Evolutionary conservation across 495 filamentous ascomycete species (phyloP), one percentile per base, ranked within the genome.

Genomic region (Paragyromitra xinjiangensis): DNA sequence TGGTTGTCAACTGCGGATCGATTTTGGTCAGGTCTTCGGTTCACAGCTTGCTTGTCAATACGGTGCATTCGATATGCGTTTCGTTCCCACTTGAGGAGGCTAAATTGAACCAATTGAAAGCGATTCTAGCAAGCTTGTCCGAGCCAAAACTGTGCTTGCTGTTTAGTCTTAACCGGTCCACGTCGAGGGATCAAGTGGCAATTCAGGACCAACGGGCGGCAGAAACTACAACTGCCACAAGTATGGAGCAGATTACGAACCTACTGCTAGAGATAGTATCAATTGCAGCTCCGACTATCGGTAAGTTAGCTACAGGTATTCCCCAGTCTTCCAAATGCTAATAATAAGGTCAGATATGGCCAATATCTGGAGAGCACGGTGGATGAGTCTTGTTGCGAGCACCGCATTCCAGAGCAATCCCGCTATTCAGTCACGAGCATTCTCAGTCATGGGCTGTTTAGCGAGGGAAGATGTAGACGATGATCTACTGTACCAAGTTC

Each of bases 391-490:
- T 19, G 89, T 91, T 48, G 89, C 90, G 22, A 91, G 89, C 80
- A 91, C 89, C 2, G 90, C 90, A 2, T 91, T 91, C 81, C 90
- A 91, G 82, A 91, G 88, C 77, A 91, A 91, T 77, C 90, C 89
- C 12, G 89, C 90, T 5, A 90, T 91, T 63, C 90, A 91, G 79
- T 88, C 89, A 19, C 84, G 88, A 24, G 90, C 90, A 34, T 91
- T 91, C 71, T 88, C 90, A 0, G 89, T 91, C 44, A 91, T 91
- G 90, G 90, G 90, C 11, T 91, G 90, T 71, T 83, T 91, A 4
- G 90, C 90, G 42, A 85, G 88, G 11, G 90, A 91, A 78, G 89
- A 91, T 80, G 89, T 91, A 0, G 90, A 91, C 66, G 90, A 91
- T 68, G 90, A 91, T 75, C 81, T 91, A 45, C 87, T 91, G 16